A percentile compares a stretch with the other conserved stretches of the same genome.
Evolutionary conservation across 2,329 filamentous ascomycete species (phyloP).

Genomic region (Arthrobotrys sinensis): DNA sequence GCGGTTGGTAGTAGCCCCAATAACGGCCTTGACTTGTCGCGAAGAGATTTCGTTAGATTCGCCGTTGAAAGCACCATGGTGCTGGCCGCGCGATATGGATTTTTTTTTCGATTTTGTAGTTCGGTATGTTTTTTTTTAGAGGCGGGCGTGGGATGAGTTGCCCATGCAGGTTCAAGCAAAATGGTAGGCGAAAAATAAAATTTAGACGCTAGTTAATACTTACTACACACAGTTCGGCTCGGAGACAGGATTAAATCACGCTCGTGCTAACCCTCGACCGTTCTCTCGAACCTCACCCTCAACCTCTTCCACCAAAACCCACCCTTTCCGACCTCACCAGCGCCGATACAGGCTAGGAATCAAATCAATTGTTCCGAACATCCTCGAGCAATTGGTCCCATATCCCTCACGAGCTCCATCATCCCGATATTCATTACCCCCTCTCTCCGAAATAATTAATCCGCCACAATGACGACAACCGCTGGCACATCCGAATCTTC

Average conservation of each 20-base stretch:
- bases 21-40: constrained; percentile 64
- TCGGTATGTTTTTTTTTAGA: background rate
- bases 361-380: constrained; percentile 11
- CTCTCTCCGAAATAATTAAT: constrained; percentile 15
- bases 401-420: background rate
- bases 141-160: constrained; percentile 23
- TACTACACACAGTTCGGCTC: constrained; percentile 31
- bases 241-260: constrained; percentile 46
- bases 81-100: constrained; percentile 6
- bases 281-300: constrained; percentile 11
- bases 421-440: background rate
- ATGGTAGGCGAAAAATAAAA: constrained; percentile 25
- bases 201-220: background rate
- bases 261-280: constrained; percentile 34
- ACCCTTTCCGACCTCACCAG: background rate
- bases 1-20: constrained; percentile 62
- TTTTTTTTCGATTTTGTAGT: constrained; percentile 1
- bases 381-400: constrained; percentile 30
- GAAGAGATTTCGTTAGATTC: constrained; percentile 66
- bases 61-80: constrained; percentile 65
- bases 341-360: constrained; percentile 15
- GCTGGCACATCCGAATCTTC: constrained; percentile 63
- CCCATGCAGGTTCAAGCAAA: constrained; percentile 17
- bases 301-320: background rate
- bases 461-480: constrained; percentile 56